Percentiles rank a stretch among this genome's conserved stretches.
Conservation (phyloP, 2,329 filamentous ascomycete genomes). For the Phyllosticta citriasiana region DNA sequence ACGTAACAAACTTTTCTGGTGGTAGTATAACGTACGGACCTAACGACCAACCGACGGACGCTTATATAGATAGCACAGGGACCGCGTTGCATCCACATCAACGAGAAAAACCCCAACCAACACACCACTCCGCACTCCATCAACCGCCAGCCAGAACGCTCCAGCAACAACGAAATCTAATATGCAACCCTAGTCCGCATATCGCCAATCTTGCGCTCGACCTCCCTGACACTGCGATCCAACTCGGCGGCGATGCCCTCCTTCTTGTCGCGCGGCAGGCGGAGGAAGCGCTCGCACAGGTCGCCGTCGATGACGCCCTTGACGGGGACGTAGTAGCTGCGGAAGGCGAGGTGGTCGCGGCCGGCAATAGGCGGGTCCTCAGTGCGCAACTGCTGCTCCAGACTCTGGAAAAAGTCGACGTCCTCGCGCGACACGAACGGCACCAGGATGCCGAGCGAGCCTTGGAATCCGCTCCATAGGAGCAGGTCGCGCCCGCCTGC, state of each 20-base stretch:
- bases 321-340: slow-evolving; percentile 90
- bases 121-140: too few species aligned
- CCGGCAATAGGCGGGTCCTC: slow-evolving; percentile 85
- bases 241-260: slow-evolving; percentile 89
- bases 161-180: neutral
- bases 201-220: slow-evolving; percentile 76
- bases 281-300: slow-evolving; percentile 81
- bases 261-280: slow-evolving; percentile 81
- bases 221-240: slow-evolving; percentile 81
- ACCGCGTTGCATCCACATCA: too few species aligned
- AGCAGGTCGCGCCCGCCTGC: slow-evolving; percentile 86
- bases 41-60: too few species aligned
- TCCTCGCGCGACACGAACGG: slow-evolving; percentile 89
- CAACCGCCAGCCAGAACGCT: too few species aligned
- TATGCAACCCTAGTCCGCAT: slow-evolving; percentile 18
- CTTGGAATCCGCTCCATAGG: slow-evolving; percentile 89
- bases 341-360: slow-evolving; percentile 89
- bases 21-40: too few species aligned
- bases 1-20: too few species aligned
- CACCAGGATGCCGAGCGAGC: slow-evolving; percentile 85
- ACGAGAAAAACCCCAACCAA: too few species aligned
- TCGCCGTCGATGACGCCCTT: slow-evolving; percentile 97
- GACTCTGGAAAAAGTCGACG: slow-evolving; percentile 91
- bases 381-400: slow-evolving; percentile 73
- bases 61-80: too few species aligned